These are phyloP conservation scores for Torulaspora delbrueckii DNA, from an alignment of 805 yeast genomes.

Conservation along the genomic window DNA sequence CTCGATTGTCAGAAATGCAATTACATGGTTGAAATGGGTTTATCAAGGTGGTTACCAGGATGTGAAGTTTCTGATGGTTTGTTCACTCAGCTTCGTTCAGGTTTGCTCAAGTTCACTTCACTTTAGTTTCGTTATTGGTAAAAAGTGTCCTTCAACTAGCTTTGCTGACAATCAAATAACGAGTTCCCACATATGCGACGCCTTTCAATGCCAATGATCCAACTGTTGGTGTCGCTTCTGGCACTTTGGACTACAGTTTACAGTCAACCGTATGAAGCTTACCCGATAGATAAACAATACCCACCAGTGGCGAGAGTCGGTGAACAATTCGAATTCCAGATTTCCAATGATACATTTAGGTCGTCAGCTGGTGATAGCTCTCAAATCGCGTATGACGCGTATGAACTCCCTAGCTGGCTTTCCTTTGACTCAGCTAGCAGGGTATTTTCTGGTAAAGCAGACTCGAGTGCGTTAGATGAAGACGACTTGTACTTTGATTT, in stretches of 20 bases:
- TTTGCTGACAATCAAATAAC: background rate
- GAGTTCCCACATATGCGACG: conserved; percentile 7
- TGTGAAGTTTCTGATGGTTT: background rate
- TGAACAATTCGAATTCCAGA: conserved; percentile 54
- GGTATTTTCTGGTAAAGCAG: conserved; percentile 67
- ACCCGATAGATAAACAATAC: conserved; percentile 53
- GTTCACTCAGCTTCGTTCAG: background rate
- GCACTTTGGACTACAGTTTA: conserved; percentile 6
- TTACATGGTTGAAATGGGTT: background rate
- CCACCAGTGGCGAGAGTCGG: conserved; percentile 83
- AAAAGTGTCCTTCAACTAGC: background rate
- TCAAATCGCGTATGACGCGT: conserved; percentile 50
- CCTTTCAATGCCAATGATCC: conserved; percentile 7
- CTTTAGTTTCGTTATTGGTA: background rate
- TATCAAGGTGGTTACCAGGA: background rate
- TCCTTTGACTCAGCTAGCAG: conserved; percentile 57
- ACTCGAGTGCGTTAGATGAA: conserved; percentile 21
- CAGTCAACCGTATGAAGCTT: conserved; percentile 32
- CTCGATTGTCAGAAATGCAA: background rate
- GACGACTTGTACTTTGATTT: conserved; percentile 44
- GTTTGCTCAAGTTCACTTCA: background rate
- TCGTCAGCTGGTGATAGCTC: conserved; percentile 39
- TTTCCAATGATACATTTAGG: conserved; percentile 66
- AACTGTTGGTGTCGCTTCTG: conserved; percentile 6
- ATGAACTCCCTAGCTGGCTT: conserved; percentile 72